phyloP scores from a whole-genome alignment of 352 stramenopile genomes.

The Phytophthora pistaciae region DNA sequence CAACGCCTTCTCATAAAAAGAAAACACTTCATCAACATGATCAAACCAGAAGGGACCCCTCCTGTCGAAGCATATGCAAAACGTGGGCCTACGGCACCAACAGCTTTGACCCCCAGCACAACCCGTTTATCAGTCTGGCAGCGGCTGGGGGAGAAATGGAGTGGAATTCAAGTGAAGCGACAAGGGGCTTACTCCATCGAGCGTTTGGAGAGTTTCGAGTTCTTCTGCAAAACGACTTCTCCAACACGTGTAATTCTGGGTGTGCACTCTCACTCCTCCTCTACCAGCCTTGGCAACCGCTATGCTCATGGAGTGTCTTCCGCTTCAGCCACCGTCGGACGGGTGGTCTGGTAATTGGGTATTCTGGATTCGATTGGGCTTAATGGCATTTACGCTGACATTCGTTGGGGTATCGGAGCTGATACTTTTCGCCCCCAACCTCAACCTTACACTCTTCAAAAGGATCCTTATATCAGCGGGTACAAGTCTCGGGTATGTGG shows the following conservation, averaged over 20 bases:
- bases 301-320: slow-evolving; percentile 31
- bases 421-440: slow-evolving; percentile 8
- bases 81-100: too few species aligned
- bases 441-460: slow-evolving; percentile 6
- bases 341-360: slow-evolving; percentile 30
- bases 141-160: slow-evolving; percentile 19
- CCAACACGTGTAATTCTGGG: slow-evolving; percentile 4
- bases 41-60: too few species aligned
- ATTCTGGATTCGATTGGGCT: slow-evolving; percentile 23
- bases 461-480: too few species aligned
- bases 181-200: slow-evolving; percentile 28
- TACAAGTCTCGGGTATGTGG: slow-evolving; percentile 10
- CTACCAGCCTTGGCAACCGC: slow-evolving; percentile 6
- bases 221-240: slow-evolving; percentile 23
- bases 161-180: slow-evolving; percentile 25
- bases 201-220: slow-evolving; percentile 21
- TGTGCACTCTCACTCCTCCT: slow-evolving; percentile 16
- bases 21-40: too few species aligned
- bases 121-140: too few species aligned
- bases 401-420: slow-evolving; percentile 8
- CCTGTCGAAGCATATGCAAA: too few species aligned
- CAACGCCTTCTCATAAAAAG: too few species aligned
- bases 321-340: slow-evolving; percentile 13
- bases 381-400: slow-evolving; percentile 22
- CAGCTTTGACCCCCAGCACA: background rate